A percentile compares a stretch with the other conserved stretches of the same genome.
These are phyloP conservation scores for Taiozyma sp. DNA, from an alignment of 1,139 yeast genomes.

Conservation along the genomic window DNA sequence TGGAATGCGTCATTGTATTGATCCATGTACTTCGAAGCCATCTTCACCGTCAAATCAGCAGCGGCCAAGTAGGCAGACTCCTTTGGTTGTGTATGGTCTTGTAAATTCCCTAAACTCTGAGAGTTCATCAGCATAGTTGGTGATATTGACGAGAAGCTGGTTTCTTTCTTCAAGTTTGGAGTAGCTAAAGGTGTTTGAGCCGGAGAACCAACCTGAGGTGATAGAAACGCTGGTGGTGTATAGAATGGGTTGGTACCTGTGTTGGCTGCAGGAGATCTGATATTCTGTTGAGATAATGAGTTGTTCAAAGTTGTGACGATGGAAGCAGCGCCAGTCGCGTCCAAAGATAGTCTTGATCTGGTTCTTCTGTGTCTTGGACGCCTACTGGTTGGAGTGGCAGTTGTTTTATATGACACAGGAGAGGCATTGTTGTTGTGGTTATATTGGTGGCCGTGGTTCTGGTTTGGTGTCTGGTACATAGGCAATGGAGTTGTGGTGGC, in stretches of 20 bases:
- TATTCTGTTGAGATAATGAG: conserved; percentile 7
- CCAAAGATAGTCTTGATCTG: conserved; percentile 37
- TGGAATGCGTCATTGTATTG: not conserved
- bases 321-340: conserved; percentile 28
- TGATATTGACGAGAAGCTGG: conserved; percentile 15
- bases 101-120: not conserved
- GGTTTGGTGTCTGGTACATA: conserved; percentile 21
- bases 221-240: conserved; percentile 38
- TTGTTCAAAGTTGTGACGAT: conserved; percentile 12
- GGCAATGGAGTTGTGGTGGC: conserved; percentile 20
- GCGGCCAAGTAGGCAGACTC: conserved; percentile 23
- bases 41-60: conserved; percentile 29
- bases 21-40: conserved; percentile 26
- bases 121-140: conserved; percentile 20
- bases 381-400: conserved; percentile 12
- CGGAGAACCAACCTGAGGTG: conserved; percentile 30
- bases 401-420: conserved; percentile 11
- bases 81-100: not conserved
- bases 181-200: conserved; percentile 21
- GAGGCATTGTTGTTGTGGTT: conserved; percentile 18
- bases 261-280: conserved; percentile 18
- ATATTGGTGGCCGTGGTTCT: not conserved
- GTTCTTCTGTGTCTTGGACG: conserved; percentile 37
- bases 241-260: conserved; percentile 40
- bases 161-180: conserved; percentile 14